Percentiles rank a stretch among this genome's conserved stretches.
Conservation (phyloP, 2,329 filamentous ascomycete species). For the Fusarium sp. region DNA sequence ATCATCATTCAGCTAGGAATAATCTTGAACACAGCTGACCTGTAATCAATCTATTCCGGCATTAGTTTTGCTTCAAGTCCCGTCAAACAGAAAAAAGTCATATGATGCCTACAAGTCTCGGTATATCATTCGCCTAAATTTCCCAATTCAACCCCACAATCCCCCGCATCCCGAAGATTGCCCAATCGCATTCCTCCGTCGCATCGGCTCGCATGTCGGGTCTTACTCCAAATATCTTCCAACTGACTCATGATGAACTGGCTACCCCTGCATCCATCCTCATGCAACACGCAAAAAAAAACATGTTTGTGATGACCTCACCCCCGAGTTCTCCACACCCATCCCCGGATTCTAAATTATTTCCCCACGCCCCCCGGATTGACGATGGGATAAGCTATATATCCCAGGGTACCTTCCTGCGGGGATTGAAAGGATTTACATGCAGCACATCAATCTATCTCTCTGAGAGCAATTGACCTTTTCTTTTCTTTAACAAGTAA, state of each 20-base stretch:
- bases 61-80: not conserved
- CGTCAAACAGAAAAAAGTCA: not conserved
- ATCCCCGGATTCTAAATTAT: slow-evolving; percentile 40
- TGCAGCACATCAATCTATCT: not conserved
- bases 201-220: slow-evolving; percentile 47
- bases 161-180: slow-evolving; percentile 9
- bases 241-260: slow-evolving; percentile 7
- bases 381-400: slow-evolving; percentile 34
- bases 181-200: slow-evolving; percentile 39
- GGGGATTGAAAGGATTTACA: not conserved
- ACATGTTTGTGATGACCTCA: slow-evolving; percentile 29
- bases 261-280: not conserved
- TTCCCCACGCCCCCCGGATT: slow-evolving; percentile 41
- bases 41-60: not conserved
- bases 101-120: not conserved
- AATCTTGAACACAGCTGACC: not conserved
- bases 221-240: slow-evolving; percentile 11
- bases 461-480: not conserved
- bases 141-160: not conserved
- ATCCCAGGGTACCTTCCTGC: slow-evolving; percentile 25
- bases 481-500: not conserved
- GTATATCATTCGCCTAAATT: slow-evolving; percentile 4
- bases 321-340: slow-evolving; percentile 24
- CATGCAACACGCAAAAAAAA: slow-evolving; percentile 6
- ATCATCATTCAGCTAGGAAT: not conserved